Percentiles rank a stretch among this genome's conserved stretches.
Evolutionary conservation across 306 rosid genomes (phyloP).

Genomic region (Hylodesmum podocarpum): DNA sequence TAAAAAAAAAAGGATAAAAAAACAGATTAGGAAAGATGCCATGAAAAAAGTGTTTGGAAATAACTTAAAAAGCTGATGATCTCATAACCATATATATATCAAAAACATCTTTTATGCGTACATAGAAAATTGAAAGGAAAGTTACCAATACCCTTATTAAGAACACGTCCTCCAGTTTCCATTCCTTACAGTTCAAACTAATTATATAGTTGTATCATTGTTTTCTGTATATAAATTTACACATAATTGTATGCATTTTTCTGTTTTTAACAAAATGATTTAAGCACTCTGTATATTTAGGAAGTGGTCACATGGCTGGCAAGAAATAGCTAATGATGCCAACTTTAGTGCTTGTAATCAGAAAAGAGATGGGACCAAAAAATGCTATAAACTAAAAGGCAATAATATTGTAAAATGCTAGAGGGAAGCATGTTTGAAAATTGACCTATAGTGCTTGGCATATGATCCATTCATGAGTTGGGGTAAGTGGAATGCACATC

Average conservation of each 20-base stretch:
- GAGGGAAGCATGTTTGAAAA: not conserved
- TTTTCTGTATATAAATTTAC: not conserved
- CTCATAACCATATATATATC: too few relatives aligned
- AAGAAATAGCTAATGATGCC: not conserved
- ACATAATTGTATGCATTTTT: not conserved
- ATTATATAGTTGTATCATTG: too few relatives aligned
- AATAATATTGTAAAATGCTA: not conserved
- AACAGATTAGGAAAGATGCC: too few relatives aligned
- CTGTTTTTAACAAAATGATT: not conserved
- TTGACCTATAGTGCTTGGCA: conserved; percentile 9
- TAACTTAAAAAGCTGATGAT: too few relatives aligned
- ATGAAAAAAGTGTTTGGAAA: too few relatives aligned
- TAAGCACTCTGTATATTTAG: not conserved
- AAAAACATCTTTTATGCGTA: too few relatives aligned
- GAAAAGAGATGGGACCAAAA: not conserved
- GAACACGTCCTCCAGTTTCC: too few relatives aligned
- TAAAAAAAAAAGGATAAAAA: too few relatives aligned
- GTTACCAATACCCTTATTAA: too few relatives aligned
- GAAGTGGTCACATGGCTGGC: not conserved
- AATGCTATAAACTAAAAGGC: not conserved
- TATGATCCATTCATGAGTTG: conserved; percentile 19
- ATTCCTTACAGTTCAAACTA: too few relatives aligned
- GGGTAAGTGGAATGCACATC: conserved; percentile 13
- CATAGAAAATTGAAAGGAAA: too few relatives aligned
- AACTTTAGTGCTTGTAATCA: conserved; percentile 7